Conservation (phyloP, 2,329 filamentous ascomycete species). For the Fusarium sororula region DNA sequence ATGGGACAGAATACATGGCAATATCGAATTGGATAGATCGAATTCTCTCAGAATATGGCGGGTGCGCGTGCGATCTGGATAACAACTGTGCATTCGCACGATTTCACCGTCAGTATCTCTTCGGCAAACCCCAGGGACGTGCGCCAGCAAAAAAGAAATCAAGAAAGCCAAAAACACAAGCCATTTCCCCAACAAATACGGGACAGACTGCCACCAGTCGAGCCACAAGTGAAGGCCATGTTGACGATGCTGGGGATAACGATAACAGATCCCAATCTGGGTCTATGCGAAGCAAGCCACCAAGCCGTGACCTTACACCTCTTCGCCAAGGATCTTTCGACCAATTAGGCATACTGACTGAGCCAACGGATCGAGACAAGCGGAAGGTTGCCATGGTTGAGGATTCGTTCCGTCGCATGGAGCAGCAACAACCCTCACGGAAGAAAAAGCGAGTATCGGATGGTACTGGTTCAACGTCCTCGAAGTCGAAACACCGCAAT, state of each 20-base stretch:
- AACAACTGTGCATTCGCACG: slow-evolving; percentile 70
- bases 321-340: slow-evolving; percentile 68
- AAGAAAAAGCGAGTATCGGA: slow-evolving; percentile 73
- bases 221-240: slow-evolving; percentile 69
- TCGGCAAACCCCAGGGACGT: slow-evolving; percentile 54
- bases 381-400: slow-evolving; percentile 73
- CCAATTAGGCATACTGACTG: slow-evolving; percentile 67
- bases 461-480: slow-evolving; percentile 49
- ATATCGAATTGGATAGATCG: slow-evolving; percentile 73
- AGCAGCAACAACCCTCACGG: slow-evolving; percentile 63
- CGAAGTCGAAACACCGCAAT: slow-evolving; percentile 53
- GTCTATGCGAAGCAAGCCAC: slow-evolving; percentile 70
- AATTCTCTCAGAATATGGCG: slow-evolving; percentile 80
- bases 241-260: slow-evolving; percentile 63
- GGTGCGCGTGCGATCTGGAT: slow-evolving; percentile 77
- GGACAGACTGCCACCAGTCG: slow-evolving; percentile 70
- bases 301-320: slow-evolving; percentile 73
- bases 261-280: slow-evolving; percentile 58
- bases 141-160: slow-evolving; percentile 58
- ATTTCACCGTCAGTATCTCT: slow-evolving; percentile 67
- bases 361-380: slow-evolving; percentile 73
- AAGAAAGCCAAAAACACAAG: slow-evolving; percentile 63
- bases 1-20: slow-evolving; percentile 67
- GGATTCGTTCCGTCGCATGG: slow-evolving; percentile 70
- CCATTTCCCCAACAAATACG: slow-evolving; percentile 69